Evolutionary conservation across 345 rosid species (phyloP).

Genomic region (Salix udensis): DNA sequence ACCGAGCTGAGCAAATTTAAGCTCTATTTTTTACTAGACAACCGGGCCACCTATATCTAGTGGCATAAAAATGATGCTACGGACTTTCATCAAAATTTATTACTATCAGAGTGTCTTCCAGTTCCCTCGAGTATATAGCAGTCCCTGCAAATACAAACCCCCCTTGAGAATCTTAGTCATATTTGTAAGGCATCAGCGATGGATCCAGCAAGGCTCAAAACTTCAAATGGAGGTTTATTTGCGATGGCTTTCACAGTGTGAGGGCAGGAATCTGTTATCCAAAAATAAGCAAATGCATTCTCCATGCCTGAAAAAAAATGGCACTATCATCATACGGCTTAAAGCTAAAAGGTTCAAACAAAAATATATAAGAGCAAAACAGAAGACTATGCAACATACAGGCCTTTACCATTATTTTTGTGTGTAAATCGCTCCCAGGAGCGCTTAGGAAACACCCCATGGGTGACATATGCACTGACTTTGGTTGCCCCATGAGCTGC

Average conservation of each 20-base stretch:
- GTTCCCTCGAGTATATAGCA: background rate
- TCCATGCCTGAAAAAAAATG: slow-evolving; percentile 30
- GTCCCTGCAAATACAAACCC: background rate
- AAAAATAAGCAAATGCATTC: slow-evolving; percentile 72
- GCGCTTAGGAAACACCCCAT: slow-evolving; percentile 85
- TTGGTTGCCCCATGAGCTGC: slow-evolving; percentile 82
- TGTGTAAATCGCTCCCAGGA: slow-evolving; percentile 87
- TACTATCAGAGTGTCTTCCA: background rate
- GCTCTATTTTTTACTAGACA: background rate
- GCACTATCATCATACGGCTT: slow-evolving; percentile 3
- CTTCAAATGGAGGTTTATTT: slow-evolving; percentile 77
- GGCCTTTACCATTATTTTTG: slow-evolving; percentile 50
- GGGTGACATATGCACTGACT: slow-evolving; percentile 96
- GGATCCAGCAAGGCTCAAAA: slow-evolving; percentile 86
- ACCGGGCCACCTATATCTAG: background rate
- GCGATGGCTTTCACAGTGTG: slow-evolving; percentile 71
- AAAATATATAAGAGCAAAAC: background rate
- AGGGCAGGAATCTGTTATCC: slow-evolving; percentile 99
- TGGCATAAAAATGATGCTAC: background rate
- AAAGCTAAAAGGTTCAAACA: background rate
- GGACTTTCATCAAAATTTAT: background rate
- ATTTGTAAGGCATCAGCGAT: slow-evolving; percentile 86
- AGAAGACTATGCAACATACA: background rate
- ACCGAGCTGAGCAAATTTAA: background rate
- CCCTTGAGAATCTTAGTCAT: slow-evolving; percentile 24